Evolutionary conservation across 2,329 filamentous ascomycete genomes (phyloP).

Genomic region (Clonostachys sp.): DNA sequence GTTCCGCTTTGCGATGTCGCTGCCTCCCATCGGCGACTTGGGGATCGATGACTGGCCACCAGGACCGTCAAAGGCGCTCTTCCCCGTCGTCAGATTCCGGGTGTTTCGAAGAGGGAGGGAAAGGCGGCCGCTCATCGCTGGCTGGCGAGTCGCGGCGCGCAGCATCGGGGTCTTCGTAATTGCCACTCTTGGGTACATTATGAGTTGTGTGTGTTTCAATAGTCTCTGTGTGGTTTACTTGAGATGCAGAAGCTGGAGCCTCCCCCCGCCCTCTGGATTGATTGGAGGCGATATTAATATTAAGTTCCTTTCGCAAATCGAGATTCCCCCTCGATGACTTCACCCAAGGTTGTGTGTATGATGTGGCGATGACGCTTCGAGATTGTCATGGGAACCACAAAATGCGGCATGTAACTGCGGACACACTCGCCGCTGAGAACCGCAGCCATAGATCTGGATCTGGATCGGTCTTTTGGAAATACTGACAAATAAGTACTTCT

Average conservation of each 20-base stretch:
- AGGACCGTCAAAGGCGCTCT: slow-evolving; percentile 20
- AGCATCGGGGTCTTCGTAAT: not conserved
- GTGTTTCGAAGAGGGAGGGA: no score
- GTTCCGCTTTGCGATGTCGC: slow-evolving; percentile 20
- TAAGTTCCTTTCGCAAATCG: not conserved
- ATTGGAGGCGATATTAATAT: no score
- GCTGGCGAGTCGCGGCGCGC: not conserved
- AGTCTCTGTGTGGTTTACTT: no score
- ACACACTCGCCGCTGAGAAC: no score
- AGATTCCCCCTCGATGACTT: not conserved
- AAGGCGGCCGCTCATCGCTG: no score
- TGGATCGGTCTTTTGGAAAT: no score
- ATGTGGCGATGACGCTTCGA: slow-evolving; percentile 2
- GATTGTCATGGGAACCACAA: not conserved
- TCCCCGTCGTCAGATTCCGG: not conserved
- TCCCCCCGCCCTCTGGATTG: no score
- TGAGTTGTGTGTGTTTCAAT: no score
- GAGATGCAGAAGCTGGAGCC: no score
- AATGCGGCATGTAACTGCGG: no score
- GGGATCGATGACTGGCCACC: slow-evolving; percentile 23
- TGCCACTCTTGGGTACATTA: no score
- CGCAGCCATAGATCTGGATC: not conserved
- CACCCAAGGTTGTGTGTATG: not conserved
- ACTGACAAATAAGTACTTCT: no score
- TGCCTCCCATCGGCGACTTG: slow-evolving; percentile 15